These are phyloP conservation scores for Russula emetica DNA, from an alignment of 768 basidiomycete genomes.

Conservation along the genomic window DNA sequence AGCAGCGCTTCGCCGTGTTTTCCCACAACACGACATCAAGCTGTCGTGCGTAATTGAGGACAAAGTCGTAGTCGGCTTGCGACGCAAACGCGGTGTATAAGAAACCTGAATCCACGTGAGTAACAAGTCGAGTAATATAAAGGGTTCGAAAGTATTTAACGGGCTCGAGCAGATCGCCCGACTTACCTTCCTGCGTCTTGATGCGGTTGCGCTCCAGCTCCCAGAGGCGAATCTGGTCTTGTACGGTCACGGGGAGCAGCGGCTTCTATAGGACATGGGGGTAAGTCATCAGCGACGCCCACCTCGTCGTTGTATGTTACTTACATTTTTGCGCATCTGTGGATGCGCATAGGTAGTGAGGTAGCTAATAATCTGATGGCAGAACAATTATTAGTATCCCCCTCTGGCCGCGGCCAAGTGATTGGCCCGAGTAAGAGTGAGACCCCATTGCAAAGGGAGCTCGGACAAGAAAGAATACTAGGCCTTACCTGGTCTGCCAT, in stretches of 20 bases:
- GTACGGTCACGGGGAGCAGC: slow-evolving; percentile 91
- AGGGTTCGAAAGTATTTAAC: neutral
- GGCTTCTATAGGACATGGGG: slow-evolving; percentile 60
- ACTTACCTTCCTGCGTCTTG: slow-evolving; percentile 78
- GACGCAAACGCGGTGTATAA: slow-evolving; percentile 87
- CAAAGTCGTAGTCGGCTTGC: slow-evolving; percentile 82
- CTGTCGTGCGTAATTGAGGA: slow-evolving; percentile 79
- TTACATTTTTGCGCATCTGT: slow-evolving; percentile 93
- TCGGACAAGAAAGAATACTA: neutral
- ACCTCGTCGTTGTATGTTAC: slow-evolving; percentile 28
- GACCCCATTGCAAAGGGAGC: neutral
- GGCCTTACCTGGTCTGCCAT: slow-evolving; percentile 83
- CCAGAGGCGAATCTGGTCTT: slow-evolving; percentile 97
- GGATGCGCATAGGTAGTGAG: slow-evolving; percentile 92
- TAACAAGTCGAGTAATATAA: neutral
- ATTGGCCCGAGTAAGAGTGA: neutral
- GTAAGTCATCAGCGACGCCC: neutral
- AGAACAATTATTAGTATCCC: slow-evolving; percentile 14
- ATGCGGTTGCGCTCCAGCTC: slow-evolving; percentile 92
- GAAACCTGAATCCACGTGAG: slow-evolving; percentile 50
- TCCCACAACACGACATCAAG: slow-evolving; percentile 84
- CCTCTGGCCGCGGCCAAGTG: neutral
- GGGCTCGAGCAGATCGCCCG: neutral
- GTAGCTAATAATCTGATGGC: slow-evolving; percentile 85
- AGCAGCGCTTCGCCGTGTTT: slow-evolving; percentile 63